phyloP scores from a whole-genome alignment of 176 grass and related monocot species.

The Musa itinerans region DNA sequence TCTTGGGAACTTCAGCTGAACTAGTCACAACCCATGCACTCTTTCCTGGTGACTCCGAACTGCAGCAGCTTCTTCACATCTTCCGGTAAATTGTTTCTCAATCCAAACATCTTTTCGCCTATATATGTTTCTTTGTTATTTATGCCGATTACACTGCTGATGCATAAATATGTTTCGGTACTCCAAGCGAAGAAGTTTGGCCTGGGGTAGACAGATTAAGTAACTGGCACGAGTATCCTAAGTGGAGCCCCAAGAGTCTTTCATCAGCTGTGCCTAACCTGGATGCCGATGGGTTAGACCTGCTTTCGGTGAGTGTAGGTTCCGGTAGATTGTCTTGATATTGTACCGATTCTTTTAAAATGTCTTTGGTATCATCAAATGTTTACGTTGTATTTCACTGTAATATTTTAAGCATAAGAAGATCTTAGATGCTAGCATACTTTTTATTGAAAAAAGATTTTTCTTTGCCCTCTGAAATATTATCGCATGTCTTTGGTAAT shows the following conservation, averaged over 20 bases:
- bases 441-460: no score
- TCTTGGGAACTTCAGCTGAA: constrained; percentile 41
- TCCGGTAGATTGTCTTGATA: neutral
- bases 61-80: constrained; percentile 88
- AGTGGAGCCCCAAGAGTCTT: constrained; percentile 58
- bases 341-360: neutral
- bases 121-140: neutral
- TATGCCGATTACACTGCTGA: neutral
- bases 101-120: neutral
- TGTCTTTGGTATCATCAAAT: no score
- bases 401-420: neutral
- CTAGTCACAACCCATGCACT: constrained; percentile 64
- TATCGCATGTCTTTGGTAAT: no score
- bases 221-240: constrained; percentile 80
- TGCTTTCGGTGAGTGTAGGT: constrained; percentile 52
- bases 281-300: constrained; percentile 45
- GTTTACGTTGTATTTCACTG: neutral
- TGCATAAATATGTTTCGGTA: no score
- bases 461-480: no score
- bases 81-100: constrained; percentile 45
- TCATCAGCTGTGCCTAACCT: constrained; percentile 43
- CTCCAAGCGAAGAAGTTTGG: constrained; percentile 77
- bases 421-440: no score
- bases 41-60: constrained; percentile 76
- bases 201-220: constrained; percentile 64